These are phyloP conservation scores for Aegilops umbellulata DNA, from an alignment of 176 grass and related monocot genomes.

Conservation along the genomic window DNA sequence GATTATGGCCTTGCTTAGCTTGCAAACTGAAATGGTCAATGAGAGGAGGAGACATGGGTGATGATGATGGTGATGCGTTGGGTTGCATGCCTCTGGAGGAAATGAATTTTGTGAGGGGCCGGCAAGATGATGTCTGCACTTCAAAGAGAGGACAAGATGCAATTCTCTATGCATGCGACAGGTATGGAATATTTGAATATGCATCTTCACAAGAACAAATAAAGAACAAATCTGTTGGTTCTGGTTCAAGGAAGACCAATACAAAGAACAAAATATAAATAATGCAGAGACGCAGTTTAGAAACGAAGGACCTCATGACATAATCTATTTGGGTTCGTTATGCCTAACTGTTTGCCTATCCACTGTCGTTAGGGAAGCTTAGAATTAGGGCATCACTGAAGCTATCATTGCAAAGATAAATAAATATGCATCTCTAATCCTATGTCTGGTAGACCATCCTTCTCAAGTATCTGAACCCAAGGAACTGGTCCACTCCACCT, in stretches of 20 bases:
- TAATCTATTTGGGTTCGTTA: slow-evolving; percentile 18
- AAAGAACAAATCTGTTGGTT: not conserved
- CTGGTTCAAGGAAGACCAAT: not conserved
- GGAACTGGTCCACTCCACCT: not conserved
- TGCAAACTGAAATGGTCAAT: not conserved
- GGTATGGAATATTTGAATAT: not conserved
- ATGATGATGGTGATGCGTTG: not conserved
- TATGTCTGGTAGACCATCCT: not conserved
- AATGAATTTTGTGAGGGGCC: not conserved
- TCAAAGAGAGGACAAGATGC: not conserved
- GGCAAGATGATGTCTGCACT: not conserved
- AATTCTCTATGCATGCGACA: not conserved
- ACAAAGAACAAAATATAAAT: not conserved
- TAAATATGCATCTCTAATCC: not conserved
- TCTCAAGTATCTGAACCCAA: not conserved
- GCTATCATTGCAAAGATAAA: not conserved
- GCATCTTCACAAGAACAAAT: not conserved
- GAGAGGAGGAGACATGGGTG: not conserved
- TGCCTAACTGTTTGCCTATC: not conserved
- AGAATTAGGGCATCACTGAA: not conserved
- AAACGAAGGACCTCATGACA: not conserved
- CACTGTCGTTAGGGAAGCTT: not conserved
- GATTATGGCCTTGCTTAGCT: not conserved
- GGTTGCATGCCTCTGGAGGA: not conserved
- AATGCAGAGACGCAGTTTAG: not conserved